A percentile compares a stretch with the other conserved stretches of the same genome.
Evolutionary conservation across 306 rosid genomes (phyloP).

Genomic region (Cyamopsis tetragonoloba): DNA sequence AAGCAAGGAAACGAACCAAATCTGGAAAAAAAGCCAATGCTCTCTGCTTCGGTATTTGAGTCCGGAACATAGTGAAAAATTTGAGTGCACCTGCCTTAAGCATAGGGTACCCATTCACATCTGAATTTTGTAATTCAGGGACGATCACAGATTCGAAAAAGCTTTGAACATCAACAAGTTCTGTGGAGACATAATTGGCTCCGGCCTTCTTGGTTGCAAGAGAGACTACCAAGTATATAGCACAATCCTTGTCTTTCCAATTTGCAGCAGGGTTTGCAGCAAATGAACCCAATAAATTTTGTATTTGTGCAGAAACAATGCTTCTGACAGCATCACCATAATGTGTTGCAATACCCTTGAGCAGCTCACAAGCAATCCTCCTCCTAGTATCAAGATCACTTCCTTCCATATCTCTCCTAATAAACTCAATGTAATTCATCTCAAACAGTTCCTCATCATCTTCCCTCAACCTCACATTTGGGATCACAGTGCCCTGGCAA

Average conservation of each 20-base stretch:
- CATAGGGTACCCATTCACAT: slow-evolving; percentile 71
- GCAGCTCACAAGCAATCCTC: slow-evolving; percentile 94
- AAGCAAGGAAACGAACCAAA: slow-evolving; percentile 72
- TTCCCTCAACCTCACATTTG: slow-evolving; percentile 90
- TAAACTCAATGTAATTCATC: slow-evolving; percentile 82
- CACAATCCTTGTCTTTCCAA: slow-evolving; percentile 99
- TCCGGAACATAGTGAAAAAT: slow-evolving; percentile 67
- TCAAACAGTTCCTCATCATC: slow-evolving; percentile 89
- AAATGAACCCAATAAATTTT: slow-evolving; percentile 56
- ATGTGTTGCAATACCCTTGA: slow-evolving; percentile 51
- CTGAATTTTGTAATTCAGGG: slow-evolving; percentile 68
- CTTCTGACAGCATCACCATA: slow-evolving; percentile 46
- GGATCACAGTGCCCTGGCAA: slow-evolving; percentile 89
- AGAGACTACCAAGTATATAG: slow-evolving; percentile 87
- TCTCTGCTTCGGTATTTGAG: slow-evolving; percentile 59
- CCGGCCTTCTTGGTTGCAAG: slow-evolving; percentile 95
- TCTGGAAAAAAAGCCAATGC: slow-evolving; percentile 58
- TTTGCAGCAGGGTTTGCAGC: slow-evolving; percentile 49
- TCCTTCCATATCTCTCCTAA: slow-evolving; percentile 97
- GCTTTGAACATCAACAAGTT: slow-evolving; percentile 84
- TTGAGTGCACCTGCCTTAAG: slow-evolving; percentile 67
- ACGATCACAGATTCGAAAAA: slow-evolving; percentile 83
- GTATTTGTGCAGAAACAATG: slow-evolving; percentile 75
- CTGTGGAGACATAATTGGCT: slow-evolving; percentile 68
- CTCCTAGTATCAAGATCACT: slow-evolving; percentile 98